These are phyloP conservation scores for Fusarium robinianum DNA, from an alignment of 2,329 filamentous ascomycete genomes.

Conservation along the genomic window DNA sequence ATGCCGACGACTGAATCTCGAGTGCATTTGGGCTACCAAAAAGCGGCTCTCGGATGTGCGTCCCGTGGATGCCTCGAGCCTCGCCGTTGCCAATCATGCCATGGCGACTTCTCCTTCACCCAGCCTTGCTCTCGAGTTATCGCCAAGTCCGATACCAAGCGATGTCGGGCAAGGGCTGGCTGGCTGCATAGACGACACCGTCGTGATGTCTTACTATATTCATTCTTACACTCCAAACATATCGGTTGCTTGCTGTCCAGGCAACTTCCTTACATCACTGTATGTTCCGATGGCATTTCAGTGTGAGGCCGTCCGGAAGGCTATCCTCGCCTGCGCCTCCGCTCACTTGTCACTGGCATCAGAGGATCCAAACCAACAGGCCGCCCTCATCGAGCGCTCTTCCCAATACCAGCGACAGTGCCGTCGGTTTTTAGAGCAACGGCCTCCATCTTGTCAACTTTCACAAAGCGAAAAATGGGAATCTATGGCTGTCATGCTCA, in stretches of 20 bases:
- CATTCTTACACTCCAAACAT: constrained; percentile 5
- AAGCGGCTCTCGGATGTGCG: not conserved
- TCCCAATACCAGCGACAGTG: constrained; percentile 1
- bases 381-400: not conserved
- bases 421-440: not conserved
- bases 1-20: constrained; percentile 7
- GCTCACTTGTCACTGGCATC: constrained; percentile 7
- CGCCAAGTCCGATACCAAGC: not conserved
- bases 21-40: constrained; percentile 4
- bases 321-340: constrained; percentile 7
- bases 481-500: constrained; percentile 4
- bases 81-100: not conserved
- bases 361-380: not conserved
- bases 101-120: no score
- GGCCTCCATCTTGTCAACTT: no score
- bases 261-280: constrained; percentile 4
- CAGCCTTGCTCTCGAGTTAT: not conserved
- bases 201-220: constrained; percentile 14
- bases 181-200: not conserved
- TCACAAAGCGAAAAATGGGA: not conserved
- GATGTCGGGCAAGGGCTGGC: not conserved
- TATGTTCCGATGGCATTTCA: constrained; percentile 17
- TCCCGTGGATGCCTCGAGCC: not conserved
- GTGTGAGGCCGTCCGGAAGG: constrained; percentile 3
- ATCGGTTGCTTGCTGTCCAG: not conserved